Evolutionary conservation across 345 rosid species (phyloP), one percentile per base, ranked within the genome.

Genomic region (Rhodomyrtus tomentosa): DNA sequence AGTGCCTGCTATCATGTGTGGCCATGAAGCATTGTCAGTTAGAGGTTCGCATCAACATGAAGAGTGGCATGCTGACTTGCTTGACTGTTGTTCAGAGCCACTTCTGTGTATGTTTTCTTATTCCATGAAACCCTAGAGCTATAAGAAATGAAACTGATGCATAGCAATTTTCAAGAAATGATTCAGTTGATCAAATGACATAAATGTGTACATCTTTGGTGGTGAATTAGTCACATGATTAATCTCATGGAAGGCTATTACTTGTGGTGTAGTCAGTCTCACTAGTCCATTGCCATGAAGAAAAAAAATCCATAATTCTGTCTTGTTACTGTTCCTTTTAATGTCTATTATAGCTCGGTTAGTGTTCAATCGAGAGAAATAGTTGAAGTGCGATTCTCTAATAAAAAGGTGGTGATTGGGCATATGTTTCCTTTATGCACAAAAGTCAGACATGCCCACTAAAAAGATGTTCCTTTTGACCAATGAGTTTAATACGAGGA

Each of bases 81-180:
- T 96, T 45, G 98, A 93, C 84, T 96, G 99, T 88, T 96, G 96
- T 87, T 92, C 95, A 51, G 96, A 96, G 85, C 99, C 98, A 86
- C 90, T 83, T 84, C 90, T 96, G 15, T 96, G 99, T 96, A 93
- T 50, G 97, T 87, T 76, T n/a, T 87, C 54, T 68, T 50, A 5
- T 52, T 51, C 51, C 50, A 20, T 20, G 14, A 51, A 81, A n/a
- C 58, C 36, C 82, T 55, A 40, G 24, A 55, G 36, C 42, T 81
- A 16, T 50, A 10, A 81, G 22, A 48, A 79, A 79, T 42, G 55
- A 21, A 25, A 81, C 50, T 54, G 32, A 45, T 12, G 29, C 79
- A 36, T 68, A 4, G 25, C 79, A 68, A 68, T 20, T 68, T 62
- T 36, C 79, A 68, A 68, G 79, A 68, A 68, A 68, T 68, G 45